phyloP scores from a whole-genome alignment of 495 filamentous ascomycete genomes.

The Trichocladium uniseriatum region DNA sequence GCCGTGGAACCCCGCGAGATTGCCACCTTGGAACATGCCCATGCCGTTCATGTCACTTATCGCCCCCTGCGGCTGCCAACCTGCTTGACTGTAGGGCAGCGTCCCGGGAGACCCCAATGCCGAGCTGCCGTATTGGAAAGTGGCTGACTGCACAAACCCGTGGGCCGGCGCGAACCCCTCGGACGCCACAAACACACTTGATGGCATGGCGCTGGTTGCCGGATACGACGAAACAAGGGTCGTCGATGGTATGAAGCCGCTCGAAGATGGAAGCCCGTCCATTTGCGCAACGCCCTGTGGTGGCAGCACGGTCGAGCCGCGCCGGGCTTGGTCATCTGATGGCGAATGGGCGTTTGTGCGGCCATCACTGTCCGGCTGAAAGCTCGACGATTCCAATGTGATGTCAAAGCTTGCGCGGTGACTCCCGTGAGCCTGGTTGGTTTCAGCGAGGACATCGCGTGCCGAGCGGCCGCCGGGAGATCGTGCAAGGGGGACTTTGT shows the following conservation, averaged over 20 bases:
- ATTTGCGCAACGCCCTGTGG: neutral
- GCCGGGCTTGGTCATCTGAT: neutral
- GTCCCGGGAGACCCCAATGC: neutral
- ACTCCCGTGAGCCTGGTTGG: neutral
- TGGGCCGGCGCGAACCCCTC: neutral
- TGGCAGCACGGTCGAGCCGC: neutral
- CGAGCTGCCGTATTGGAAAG: neutral
- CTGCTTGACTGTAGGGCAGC: slow-evolving; percentile 5
- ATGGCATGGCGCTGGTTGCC: neutral
- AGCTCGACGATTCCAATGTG: slow-evolving; percentile 1
- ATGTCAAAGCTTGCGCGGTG: slow-evolving; percentile 2
- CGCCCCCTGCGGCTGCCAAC: slow-evolving; percentile 8
- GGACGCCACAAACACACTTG: neutral
- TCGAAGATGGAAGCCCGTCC: neutral
- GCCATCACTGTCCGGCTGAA: neutral
- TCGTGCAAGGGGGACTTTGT: neutral
- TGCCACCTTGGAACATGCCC: slow-evolving; percentile 1
- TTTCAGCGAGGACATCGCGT: neutral
- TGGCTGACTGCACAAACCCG: neutral
- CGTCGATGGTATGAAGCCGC: neutral
- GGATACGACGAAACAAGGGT: neutral
- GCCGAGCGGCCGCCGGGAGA: neutral
- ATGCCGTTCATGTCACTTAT: neutral
- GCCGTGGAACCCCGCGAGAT: slow-evolving; percentile 5
- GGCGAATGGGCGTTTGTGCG: neutral